Conservation (phyloP, 495 filamentous ascomycete species). For the Achaetomiella virescens region DNA sequence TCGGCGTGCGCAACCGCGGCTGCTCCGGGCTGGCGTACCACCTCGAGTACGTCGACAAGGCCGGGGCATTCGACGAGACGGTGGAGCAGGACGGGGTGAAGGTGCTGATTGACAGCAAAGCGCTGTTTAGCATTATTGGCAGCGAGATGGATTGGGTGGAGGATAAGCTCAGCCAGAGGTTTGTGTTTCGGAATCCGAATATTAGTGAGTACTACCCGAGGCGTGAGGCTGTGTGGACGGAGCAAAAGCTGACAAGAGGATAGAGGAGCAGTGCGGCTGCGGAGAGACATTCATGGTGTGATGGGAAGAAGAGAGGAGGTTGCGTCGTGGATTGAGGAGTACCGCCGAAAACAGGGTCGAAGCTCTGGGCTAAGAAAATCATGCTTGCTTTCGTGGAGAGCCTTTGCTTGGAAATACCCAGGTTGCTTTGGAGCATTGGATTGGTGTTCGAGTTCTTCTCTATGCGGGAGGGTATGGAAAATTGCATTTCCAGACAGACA, state of each 20-base stretch:
- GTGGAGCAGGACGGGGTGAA: slow-evolving; percentile 95
- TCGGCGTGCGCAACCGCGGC: slow-evolving; percentile 91
- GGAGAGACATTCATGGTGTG: slow-evolving; percentile 94
- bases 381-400: not conserved
- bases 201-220: slow-evolving; percentile 66
- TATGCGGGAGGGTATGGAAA: too few relatives aligned
- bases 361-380: not conserved
- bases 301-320: slow-evolving; percentile 3
- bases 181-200: slow-evolving; percentile 95
- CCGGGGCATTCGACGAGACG: slow-evolving; percentile 79
- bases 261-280: slow-evolving; percentile 95
- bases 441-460: not conserved
- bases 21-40: slow-evolving; percentile 95
- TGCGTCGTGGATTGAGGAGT: not conserved
- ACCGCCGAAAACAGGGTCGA: not conserved
- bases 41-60: slow-evolving; percentile 89
- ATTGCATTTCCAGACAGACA: too few relatives aligned
- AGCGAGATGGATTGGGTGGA: slow-evolving; percentile 99
- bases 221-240: not conserved
- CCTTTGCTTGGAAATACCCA: not conserved
- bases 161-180: slow-evolving; percentile 81
- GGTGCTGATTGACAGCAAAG: slow-evolving; percentile 94
- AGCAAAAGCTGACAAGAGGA: slow-evolving; percentile 30
- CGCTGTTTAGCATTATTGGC: slow-evolving; percentile 93
- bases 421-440: not conserved